phyloP scores from a whole-genome alignment of 2,329 filamentous ascomycete species.

The Botrytis squamosa region DNA sequence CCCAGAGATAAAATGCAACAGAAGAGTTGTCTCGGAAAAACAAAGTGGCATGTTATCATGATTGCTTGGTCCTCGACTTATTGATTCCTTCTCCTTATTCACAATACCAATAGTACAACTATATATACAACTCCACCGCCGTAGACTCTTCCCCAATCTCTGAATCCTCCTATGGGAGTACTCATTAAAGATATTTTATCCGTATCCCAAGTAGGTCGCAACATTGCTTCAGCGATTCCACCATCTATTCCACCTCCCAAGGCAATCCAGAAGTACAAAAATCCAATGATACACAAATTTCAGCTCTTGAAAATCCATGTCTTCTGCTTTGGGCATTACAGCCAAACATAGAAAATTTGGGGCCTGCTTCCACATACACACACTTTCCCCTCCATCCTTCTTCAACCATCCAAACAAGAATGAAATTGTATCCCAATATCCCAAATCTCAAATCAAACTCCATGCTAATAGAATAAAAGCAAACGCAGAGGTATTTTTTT shows the following conservation, averaged over 20 bases:
- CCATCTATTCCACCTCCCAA: conserved; percentile 8
- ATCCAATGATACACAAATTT: conserved; percentile 32
- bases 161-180: not conserved
- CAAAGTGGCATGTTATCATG: not conserved
- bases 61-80: not conserved
- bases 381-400: not conserved
- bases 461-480: conserved; percentile 17
- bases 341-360: conserved; percentile 1
- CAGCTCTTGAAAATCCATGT: conserved; percentile 38
- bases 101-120: not conserved
- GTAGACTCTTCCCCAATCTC: not conserved
- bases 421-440: conserved; percentile 8
- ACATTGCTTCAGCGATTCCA: not conserved
- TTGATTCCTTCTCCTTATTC: conserved; percentile 6
- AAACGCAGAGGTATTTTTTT: conserved; percentile 8
- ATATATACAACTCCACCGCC: conserved; percentile 3
- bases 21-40: not conserved
- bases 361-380: conserved; percentile 2
- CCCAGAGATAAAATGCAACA: not conserved
- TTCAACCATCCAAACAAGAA: conserved; percentile 8
- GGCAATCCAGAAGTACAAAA: conserved; percentile 9
- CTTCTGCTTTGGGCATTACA: conserved; percentile 20
- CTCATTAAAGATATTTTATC: not conserved
- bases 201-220: not conserved
- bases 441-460: conserved; percentile 16